A percentile compares a stretch with the other conserved stretches of the same genome.
Conservation (phyloP, 768 basidiomycete species). For the Collybia sp. region DNA sequence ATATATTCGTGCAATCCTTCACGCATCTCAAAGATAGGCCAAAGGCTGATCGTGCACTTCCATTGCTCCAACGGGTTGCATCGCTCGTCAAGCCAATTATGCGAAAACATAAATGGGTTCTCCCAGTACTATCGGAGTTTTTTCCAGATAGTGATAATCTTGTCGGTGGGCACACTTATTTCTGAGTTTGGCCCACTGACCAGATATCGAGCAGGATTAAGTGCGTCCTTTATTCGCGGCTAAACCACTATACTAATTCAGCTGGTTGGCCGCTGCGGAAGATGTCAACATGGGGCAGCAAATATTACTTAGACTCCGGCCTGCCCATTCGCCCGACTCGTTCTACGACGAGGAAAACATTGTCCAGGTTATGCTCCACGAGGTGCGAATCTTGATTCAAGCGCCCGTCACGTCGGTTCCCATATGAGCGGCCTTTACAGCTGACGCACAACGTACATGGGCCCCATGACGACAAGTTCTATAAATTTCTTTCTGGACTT, state of each 20-base stretch:
- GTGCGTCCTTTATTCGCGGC: slow-evolving; percentile 16
- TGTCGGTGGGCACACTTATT: slow-evolving; percentile 49
- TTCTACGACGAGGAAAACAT: slow-evolving; percentile 77
- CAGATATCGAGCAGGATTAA: slow-evolving; percentile 22
- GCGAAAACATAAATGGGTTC: slow-evolving; percentile 76
- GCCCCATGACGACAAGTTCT: slow-evolving; percentile 84
- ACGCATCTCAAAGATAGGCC: slow-evolving; percentile 69
- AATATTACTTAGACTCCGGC: slow-evolving; percentile 81
- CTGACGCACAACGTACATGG: slow-evolving; percentile 88
- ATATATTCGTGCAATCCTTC: slow-evolving; percentile 59
- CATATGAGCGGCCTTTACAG: slow-evolving; percentile 28
- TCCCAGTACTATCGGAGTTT: slow-evolving; percentile 83
- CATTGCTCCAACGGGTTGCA: slow-evolving; percentile 63
- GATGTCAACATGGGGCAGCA: slow-evolving; percentile 78
- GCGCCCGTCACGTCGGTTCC: too few species aligned
- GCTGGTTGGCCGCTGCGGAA: slow-evolving; percentile 17
- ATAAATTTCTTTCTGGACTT: slow-evolving; percentile 64
- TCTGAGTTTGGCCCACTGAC: background rate
- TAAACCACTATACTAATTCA: too few species aligned
- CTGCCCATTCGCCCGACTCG: slow-evolving; percentile 56
- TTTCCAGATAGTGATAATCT: slow-evolving; percentile 72
- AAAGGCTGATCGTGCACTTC: slow-evolving; percentile 62
- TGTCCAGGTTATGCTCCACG: slow-evolving; percentile 85
- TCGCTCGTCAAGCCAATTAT: slow-evolving; percentile 92
- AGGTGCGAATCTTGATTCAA: slow-evolving; percentile 38